Evolutionary conservation across 768 basidiomycete genomes (phyloP).

Genomic region (Macrocybe gigantea): DNA sequence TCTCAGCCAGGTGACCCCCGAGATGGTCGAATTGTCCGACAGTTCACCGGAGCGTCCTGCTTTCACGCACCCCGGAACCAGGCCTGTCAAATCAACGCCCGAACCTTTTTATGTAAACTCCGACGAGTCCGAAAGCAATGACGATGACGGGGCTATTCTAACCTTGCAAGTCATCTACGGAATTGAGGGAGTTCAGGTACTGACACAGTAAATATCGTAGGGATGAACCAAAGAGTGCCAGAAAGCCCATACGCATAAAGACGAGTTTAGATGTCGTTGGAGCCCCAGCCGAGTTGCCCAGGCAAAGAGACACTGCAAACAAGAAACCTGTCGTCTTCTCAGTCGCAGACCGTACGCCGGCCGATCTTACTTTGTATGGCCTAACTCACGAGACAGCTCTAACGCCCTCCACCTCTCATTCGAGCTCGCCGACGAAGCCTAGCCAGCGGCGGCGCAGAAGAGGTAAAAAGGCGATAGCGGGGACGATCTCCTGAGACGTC

Average conservation of each 20-base stretch:
- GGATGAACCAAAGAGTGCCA: slow-evolving; percentile 44
- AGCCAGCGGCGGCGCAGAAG: slow-evolving; percentile 5
- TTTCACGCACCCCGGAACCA: not conserved
- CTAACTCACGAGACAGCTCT: not conserved
- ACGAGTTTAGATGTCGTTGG: too few relatives aligned
- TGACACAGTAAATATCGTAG: slow-evolving; percentile 11
- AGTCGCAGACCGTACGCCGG: too few relatives aligned
- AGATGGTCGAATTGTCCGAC: slow-evolving; percentile 24
- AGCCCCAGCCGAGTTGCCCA: too few relatives aligned
- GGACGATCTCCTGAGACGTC: slow-evolving; percentile 38
- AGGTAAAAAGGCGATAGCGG: slow-evolving; percentile 36
- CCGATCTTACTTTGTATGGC: too few relatives aligned
- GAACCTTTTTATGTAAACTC: slow-evolving; percentile 8
- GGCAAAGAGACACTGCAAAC: not conserved
- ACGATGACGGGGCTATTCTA: slow-evolving; percentile 31
- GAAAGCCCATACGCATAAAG: slow-evolving; percentile 33
- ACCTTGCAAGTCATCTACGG: slow-evolving; percentile 23
- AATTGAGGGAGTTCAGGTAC: too few relatives aligned
- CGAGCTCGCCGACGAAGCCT: not conserved
- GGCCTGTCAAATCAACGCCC: not conserved
- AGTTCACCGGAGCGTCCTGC: slow-evolving; percentile 12
- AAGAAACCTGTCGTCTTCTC: not conserved
- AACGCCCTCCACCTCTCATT: not conserved
- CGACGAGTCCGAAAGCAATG: slow-evolving; percentile 22
- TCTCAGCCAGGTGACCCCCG: slow-evolving; percentile 8